Conservation (phyloP, 176 grass and related monocot genomes). For the Rhynchospora tenuis region DNA sequence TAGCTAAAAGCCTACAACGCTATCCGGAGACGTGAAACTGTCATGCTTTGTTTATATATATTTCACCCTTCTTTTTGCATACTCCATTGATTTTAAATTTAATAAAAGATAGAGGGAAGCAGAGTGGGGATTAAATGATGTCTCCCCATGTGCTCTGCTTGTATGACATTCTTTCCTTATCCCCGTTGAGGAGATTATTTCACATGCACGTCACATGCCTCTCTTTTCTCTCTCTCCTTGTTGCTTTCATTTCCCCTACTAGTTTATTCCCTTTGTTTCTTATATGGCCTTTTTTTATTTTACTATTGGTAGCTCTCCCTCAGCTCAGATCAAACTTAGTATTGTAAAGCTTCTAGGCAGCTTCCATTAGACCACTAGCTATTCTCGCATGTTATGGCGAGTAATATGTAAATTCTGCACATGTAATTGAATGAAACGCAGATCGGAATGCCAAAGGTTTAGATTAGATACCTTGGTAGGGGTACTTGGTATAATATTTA, state of each 20-base stretch:
- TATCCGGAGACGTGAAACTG: not conserved
- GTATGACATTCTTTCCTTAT: constrained; percentile 61
- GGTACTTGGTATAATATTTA: too few species aligned
- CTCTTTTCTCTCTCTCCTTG: constrained; percentile 19
- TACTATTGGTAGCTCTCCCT: not conserved
- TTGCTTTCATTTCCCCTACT: not conserved
- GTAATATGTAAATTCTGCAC: not conserved
- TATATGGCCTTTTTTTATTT: constrained; percentile 1
- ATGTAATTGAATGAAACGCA: not conserved
- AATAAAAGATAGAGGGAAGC: not conserved
- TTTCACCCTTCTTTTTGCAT: not conserved
- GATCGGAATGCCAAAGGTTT: not conserved
- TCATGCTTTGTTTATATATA: not conserved
- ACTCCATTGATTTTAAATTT: not conserved
- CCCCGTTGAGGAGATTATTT: constrained; percentile 34
- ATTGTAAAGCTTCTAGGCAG: constrained; percentile 1
- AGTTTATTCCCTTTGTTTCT: constrained; percentile 13
- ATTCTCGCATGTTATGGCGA: not conserved
- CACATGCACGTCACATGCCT: constrained; percentile 65
- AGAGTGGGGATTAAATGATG: constrained; percentile 41
- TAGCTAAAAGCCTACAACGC: too few species aligned
- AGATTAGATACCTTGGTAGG: not conserved
- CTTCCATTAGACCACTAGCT: not conserved
- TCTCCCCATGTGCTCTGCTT: constrained; percentile 51
- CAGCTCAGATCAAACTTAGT: not conserved